Percentiles rank a stretch among this genome's conserved stretches.
Evolutionary conservation across 139 green algal genomes (phyloP).

Genomic region (Mychonastes homosphaera): DNA sequence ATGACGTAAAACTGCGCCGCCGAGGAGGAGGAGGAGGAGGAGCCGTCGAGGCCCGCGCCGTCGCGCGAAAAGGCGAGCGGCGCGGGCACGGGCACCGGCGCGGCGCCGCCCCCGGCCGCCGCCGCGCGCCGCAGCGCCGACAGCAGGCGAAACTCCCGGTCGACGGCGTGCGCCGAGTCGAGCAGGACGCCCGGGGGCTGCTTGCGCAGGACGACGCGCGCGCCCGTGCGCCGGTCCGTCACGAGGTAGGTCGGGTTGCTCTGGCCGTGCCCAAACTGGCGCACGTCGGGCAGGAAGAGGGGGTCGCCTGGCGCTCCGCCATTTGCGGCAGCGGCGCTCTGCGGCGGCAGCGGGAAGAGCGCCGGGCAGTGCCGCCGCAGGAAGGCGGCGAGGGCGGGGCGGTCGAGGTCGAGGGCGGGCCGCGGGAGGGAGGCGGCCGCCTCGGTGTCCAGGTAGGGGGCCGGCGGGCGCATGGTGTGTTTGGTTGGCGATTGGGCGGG

Average conservation of each 20-base stretch:
- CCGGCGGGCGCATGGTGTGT: too few species aligned
- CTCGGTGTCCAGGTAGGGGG: too few species aligned
- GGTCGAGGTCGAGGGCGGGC: too few species aligned
- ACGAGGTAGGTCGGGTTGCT: constrained; percentile 94
- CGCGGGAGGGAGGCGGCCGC: too few species aligned
- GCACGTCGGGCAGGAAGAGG: too few species aligned
- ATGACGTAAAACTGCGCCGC: not conserved
- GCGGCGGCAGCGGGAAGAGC: too few species aligned
- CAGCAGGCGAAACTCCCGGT: constrained; percentile 73
- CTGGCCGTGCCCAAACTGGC: constrained; percentile 81
- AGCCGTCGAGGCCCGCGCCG: constrained; percentile 37
- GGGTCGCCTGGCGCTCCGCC: too few species aligned
- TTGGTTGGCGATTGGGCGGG: too few species aligned
- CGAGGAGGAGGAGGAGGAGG: not conserved
- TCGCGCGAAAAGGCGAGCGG: constrained; percentile 72
- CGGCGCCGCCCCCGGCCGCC: not conserved
- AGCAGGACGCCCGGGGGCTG: constrained; percentile 87
- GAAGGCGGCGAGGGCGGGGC: too few species aligned
- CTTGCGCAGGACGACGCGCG: constrained; percentile 80
- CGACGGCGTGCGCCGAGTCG: constrained; percentile 85
- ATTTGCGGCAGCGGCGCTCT: too few species aligned
- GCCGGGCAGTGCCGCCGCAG: too few species aligned
- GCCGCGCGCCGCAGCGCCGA: constrained; percentile 32
- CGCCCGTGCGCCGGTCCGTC: constrained; percentile 1
- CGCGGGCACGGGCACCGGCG: constrained; percentile 68